These are phyloP conservation scores for Cryoendolithus antarcticus DNA, from an alignment of 2,329 filamentous ascomycete genomes.

Conservation along the genomic window DNA sequence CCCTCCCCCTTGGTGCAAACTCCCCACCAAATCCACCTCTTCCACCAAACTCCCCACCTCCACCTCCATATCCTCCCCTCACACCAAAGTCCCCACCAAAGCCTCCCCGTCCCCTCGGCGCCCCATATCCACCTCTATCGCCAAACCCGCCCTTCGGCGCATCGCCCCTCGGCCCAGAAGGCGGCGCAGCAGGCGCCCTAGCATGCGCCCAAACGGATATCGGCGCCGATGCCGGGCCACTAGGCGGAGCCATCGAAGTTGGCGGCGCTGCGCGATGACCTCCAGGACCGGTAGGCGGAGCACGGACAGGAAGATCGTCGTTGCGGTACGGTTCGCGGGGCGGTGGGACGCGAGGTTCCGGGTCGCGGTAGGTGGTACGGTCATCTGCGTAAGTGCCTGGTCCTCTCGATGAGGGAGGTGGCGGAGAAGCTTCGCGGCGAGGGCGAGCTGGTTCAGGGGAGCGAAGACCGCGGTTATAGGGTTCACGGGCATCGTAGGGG, in stretches of 20 bases:
- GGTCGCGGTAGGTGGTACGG: conserved; percentile 9
- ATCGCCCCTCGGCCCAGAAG: conserved; percentile 17
- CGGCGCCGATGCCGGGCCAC: conserved; percentile 17
- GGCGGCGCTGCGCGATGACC: conserved; percentile 10
- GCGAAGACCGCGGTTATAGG: conserved; percentile 8
- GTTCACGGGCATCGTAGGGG: conserved; percentile 7
- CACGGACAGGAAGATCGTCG: conserved; percentile 14
- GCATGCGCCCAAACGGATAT: conserved; percentile 12
- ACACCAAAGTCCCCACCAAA: conserved; percentile 22
- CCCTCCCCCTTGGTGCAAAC: not conserved
- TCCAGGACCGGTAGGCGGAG: conserved; percentile 18
- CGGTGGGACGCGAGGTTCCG: conserved; percentile 14
- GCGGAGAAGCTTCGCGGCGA: conserved; percentile 4
- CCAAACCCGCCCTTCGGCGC: conserved; percentile 26
- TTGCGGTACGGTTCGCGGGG: conserved; percentile 18
- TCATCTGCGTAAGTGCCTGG: conserved; percentile 17
- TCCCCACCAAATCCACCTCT: conserved; percentile 8
- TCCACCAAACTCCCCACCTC: conserved; percentile 19
- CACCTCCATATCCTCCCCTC: conserved; percentile 20
- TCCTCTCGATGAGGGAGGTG: conserved; percentile 21
- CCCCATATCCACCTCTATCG: conserved; percentile 11
- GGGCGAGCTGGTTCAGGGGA: conserved; percentile 17
- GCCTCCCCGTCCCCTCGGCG: conserved; percentile 26
- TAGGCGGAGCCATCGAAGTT: conserved; percentile 19
- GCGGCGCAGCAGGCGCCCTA: conserved; percentile 13